Evolutionary conservation across 1,284 basidiomycete species (phyloP), one percentile per base, ranked within the genome.

Genomic region (Vanrija sp.): DNA sequence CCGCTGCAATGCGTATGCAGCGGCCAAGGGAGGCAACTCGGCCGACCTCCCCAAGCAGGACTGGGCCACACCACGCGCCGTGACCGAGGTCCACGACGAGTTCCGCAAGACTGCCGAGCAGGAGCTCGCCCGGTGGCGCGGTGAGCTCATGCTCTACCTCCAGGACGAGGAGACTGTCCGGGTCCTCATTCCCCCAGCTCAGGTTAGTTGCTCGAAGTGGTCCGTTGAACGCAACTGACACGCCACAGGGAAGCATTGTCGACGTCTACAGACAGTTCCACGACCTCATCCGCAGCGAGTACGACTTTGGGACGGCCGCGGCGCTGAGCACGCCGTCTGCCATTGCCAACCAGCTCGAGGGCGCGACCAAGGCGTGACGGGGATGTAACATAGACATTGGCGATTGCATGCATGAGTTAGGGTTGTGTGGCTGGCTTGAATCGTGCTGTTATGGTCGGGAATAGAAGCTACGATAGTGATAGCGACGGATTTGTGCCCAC

Each of bases 91-190:
- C 2, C 82, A 86, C 54, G 75, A 77, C 3, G 76, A 77, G 36
- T 87, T 86, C 72, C 76, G 79, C 47, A 67, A 67, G 10, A 70
- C 78, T 0, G 82, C 58, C 10, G 53, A 46, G 41, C 76, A 79
- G 3, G 83, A 85, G 61, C 75, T 89, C n/a, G 80, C 79, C 23
- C 72, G 73, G 2, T 81, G 78, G 58, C 79, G 83, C 15, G 78
- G 71, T 6, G 78, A 82, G 45, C 72, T 92, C 61, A 78, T 81
- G 66, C 65, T 88, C 51, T 95, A 92, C 68, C 79, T 96, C 14
- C 85, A 87, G 60, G 88, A 91, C 60, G 80, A 83, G 60, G 81
- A 86, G 54, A 90, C 89, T 7, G 87, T 87, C 31, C 78, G 78
- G 2, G 85, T 94, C 4, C 75, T 95, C 46, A 72, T 93, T 18